A percentile compares a stretch with the other conserved stretches of the same genome.
phyloP scores from a whole-genome alignment of 2,329 filamentous ascomycete genomes.

The Colletotrichum siamense region DNA sequence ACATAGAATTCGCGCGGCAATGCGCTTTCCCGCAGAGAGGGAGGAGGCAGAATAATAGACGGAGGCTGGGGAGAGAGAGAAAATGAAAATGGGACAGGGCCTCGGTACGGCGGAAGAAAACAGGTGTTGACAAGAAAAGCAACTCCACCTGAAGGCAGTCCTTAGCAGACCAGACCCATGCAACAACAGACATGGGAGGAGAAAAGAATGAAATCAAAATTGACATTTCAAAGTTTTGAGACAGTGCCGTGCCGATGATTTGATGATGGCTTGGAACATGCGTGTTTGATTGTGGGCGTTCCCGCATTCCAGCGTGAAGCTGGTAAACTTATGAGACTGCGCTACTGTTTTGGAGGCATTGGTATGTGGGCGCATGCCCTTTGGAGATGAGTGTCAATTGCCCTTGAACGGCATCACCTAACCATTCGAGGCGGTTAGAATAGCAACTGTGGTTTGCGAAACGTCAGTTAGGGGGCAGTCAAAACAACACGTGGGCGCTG shows the following conservation, averaged over 20 bases:
- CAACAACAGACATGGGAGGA: neutral
- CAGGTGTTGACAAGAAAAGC: neutral
- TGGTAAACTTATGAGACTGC: neutral
- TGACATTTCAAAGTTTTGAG: neutral
- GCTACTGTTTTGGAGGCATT: neutral
- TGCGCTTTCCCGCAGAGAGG: neutral
- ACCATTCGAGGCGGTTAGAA: neutral
- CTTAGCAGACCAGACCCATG: neutral
- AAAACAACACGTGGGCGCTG: neutral
- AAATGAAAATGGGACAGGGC: neutral
- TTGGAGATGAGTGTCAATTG: neutral
- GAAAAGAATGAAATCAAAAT: neutral
- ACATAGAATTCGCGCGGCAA: slow-evolving; percentile 14
- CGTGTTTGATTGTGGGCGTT: neutral
- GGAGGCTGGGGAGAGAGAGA: neutral
- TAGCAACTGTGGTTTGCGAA: neutral
- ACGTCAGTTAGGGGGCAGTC: neutral
- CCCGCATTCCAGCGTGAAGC: neutral
- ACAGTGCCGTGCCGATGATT: neutral
- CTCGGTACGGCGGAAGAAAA: neutral
- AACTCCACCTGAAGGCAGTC: neutral
- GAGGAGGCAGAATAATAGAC: neutral
- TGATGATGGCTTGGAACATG: neutral
- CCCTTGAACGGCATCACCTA: neutral
- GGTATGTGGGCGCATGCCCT: neutral